Evolutionary conservation across 164 flowering plant genomes (phyloP), one percentile per base, ranked within the genome.

Genomic region (Saururus chinensis): DNA sequence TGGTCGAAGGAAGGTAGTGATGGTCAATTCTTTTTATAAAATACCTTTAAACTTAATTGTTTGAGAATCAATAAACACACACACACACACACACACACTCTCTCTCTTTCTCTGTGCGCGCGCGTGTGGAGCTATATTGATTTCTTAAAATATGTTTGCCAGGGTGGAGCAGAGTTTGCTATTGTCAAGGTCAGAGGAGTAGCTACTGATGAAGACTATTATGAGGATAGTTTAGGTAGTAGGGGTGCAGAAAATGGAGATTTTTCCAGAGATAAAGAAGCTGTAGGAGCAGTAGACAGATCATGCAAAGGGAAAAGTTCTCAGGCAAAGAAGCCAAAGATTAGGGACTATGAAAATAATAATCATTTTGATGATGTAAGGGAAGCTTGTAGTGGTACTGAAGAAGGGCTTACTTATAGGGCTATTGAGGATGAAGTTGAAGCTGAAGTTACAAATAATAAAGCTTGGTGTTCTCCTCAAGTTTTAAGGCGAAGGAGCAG

Each of bases 361-460:
- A 65, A 55, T 56, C 70, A 65, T 68, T 53, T 67, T 73, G 84
- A 79, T 76, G 87, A 82, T 53, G 67, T 75, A 53, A 79, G 74
- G 71, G 92, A 86, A 74, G 88, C 86, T 54, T 82, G 87, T 67
- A 82, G 92, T 71, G 85, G 87, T 42, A 86, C 92, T 35, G 92
- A 82, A 63, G 80, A 80, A 76, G 84, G 81, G 66, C 81, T 72
- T 61, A 70, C 59, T 60, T 42, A 73, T 51, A 63, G 69, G 53
- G 62, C 70, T 54, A 67, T 60, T 30, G 68, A 73, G 66, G 76
- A 73, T 64, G 80, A 75, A 61, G 63, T 66, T 76, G 78, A 71
- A 30, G 45, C 66, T n/a, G 85, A 83, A 66, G 80, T 69, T 60
- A 57, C 70, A 56, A 74, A 71, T 75, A 60, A 61, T 42, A 74